Conservation (phyloP, 768 basidiomycete genomes). For the Pholiota conissans region DNA sequence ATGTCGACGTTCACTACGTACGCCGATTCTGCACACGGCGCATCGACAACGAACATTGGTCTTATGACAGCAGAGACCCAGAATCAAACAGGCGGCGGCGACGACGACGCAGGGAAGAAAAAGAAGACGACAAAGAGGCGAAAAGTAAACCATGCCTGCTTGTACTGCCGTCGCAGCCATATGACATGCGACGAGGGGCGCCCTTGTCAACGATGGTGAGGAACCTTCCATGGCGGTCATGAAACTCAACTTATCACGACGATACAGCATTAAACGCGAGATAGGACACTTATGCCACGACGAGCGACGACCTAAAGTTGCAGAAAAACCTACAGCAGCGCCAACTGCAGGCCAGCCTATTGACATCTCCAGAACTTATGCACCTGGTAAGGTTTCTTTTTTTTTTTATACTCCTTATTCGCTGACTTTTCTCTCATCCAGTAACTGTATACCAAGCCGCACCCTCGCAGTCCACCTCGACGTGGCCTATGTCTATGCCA, state of each 20-base stretch:
- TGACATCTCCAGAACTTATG: conserved; percentile 41
- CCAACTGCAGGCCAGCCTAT: conserved; percentile 24
- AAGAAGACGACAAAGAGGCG: conserved; percentile 65
- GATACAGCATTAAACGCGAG: conserved; percentile 85
- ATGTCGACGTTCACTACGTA: conserved; percentile 24
- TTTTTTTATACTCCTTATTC: neutral
- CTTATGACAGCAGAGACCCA: conserved; percentile 6
- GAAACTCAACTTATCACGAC: too few relatives aligned
- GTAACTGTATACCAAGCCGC: conserved; percentile 38
- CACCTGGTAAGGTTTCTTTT: conserved; percentile 38
- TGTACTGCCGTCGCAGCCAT: conserved; percentile 91
- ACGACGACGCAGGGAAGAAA: conserved; percentile 41
- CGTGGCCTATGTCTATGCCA: conserved; percentile 56
- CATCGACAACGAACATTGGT: conserved; percentile 7
- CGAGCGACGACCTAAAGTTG: conserved; percentile 61
- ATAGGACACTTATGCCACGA: conserved; percentile 95
- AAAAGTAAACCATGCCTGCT: conserved; percentile 91
- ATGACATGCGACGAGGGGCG: conserved; percentile 90
- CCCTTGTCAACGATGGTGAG: conserved; percentile 93
- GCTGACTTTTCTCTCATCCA: conserved; percentile 12
- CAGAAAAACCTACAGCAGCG: conserved; percentile 41
- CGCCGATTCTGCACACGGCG: conserved; percentile 18
- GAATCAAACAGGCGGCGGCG: conserved; percentile 20
- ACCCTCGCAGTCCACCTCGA: conserved; percentile 35
- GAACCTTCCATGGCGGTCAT: conserved; percentile 18